A percentile compares a stretch with the other conserved stretches of the same genome.
Conservation (phyloP, 176 grass and related monocot species). For the Oryza glaberrima region DNA sequence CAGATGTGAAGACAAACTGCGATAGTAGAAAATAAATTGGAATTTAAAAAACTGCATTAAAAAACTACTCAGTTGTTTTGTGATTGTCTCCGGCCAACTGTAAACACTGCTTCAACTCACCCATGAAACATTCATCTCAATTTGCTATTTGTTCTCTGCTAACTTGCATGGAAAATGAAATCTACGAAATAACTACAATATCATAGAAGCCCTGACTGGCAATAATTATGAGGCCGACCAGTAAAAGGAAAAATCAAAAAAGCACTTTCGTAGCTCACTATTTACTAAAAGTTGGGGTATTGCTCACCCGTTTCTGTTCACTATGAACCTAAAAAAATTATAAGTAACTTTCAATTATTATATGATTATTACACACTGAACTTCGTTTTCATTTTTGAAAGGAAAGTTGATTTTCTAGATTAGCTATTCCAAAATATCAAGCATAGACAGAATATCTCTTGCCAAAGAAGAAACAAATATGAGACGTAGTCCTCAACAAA, state of each 20-base stretch:
- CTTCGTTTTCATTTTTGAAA: background rate
- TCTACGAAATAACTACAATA: background rate
- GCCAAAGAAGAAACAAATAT: constrained; percentile 15
- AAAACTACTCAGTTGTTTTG: background rate
- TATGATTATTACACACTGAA: constrained; percentile 10
- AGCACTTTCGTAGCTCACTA: background rate
- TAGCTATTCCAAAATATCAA: constrained; percentile 32
- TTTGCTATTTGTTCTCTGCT: constrained; percentile 13
- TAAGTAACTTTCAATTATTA: constrained; percentile 1
- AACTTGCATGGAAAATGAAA: background rate
- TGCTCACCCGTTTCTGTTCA: background rate
- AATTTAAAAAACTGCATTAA: background rate
- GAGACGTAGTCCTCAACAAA: background rate
- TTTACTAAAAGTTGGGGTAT: background rate
- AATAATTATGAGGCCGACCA: background rate
- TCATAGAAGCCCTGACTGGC: background rate
- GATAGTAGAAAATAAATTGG: background rate
- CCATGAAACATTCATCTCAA: constrained; percentile 15
- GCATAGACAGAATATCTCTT: background rate
- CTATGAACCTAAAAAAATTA: background rate
- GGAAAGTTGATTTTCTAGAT: constrained; percentile 1
- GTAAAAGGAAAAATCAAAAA: background rate
- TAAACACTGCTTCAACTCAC: background rate
- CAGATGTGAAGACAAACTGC: background rate
- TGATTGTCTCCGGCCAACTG: background rate